A percentile compares a stretch with the other conserved stretches of the same genome.
Evolutionary conservation across 2,329 filamentous ascomycete species (phyloP).

Genomic region (Penicillium sp.): DNA sequence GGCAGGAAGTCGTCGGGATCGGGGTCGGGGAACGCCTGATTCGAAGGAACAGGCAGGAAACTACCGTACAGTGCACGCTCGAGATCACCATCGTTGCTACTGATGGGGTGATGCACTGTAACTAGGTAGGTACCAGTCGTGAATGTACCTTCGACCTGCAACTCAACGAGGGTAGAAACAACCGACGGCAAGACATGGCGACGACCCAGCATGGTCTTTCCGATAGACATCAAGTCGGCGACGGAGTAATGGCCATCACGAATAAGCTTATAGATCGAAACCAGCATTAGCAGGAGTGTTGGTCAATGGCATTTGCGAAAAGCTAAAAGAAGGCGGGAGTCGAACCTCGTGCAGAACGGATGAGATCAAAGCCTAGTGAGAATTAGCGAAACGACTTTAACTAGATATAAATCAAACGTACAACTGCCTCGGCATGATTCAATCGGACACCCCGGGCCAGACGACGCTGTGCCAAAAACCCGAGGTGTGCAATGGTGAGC

Average conservation of each 20-base stretch:
- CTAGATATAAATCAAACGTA: constrained; percentile 35
- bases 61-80: constrained; percentile 84
- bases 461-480: constrained; percentile 77
- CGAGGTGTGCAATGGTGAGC: constrained; percentile 85
- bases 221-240: constrained; percentile 86
- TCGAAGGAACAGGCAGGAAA: constrained; percentile 74
- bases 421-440: constrained; percentile 84
- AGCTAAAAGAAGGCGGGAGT: constrained; percentile 1
- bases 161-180: constrained; percentile 68
- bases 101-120: constrained; percentile 86
- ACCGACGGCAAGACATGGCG: constrained; percentile 86
- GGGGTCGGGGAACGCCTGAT: constrained; percentile 62
- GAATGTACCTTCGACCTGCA: constrained; percentile 94
- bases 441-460: constrained; percentile 82
- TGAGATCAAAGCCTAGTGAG: constrained; percentile 54
- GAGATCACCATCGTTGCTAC: constrained; percentile 78
- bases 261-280: constrained; percentile 59
- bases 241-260: constrained; percentile 92
- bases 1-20: constrained; percentile 61
- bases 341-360: constrained; percentile 79
- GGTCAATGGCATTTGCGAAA: neutral
- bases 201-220: constrained; percentile 85
- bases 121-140: constrained; percentile 86
- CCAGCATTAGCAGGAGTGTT: neutral
- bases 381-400: constrained; percentile 1